Evolutionary conservation across 257 asterid genomes (phyloP).

Genomic region (Fraxinus pennsylvanica): DNA sequence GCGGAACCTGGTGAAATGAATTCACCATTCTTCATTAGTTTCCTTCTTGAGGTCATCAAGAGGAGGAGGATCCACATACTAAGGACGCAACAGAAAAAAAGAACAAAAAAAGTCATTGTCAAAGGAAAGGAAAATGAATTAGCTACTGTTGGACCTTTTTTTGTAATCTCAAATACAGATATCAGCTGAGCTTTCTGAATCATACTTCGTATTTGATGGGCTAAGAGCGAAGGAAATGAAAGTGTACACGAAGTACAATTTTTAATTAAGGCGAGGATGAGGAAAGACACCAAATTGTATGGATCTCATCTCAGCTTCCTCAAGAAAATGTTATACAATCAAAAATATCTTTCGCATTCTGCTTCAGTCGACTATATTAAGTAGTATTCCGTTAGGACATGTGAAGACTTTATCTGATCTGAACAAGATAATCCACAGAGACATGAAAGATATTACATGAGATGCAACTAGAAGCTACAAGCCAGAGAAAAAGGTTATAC

Average conservation of each 20-base stretch:
- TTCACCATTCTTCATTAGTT: background rate
- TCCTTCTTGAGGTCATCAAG: background rate
- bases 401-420: background rate
- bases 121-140: background rate
- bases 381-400: background rate
- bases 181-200: background rate
- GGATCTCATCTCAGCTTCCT: background rate
- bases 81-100: background rate
- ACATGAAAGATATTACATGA: background rate
- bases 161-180: background rate
- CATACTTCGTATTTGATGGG: background rate
- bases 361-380: background rate
- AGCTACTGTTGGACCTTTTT: background rate
- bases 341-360: background rate
- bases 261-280: background rate
- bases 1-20: background rate
- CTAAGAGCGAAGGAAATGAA: background rate
- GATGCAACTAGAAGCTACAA: background rate
- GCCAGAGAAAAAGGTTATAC: background rate
- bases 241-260: background rate
- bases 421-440: background rate
- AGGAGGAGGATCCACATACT: background rate
- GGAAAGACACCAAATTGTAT: background rate
- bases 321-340: too few relatives aligned
- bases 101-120: background rate